Evolutionary conservation across 139 green algal genomes (phyloP), one percentile per base, ranked within the genome.

Genomic region (Volvox africanus): DNA sequence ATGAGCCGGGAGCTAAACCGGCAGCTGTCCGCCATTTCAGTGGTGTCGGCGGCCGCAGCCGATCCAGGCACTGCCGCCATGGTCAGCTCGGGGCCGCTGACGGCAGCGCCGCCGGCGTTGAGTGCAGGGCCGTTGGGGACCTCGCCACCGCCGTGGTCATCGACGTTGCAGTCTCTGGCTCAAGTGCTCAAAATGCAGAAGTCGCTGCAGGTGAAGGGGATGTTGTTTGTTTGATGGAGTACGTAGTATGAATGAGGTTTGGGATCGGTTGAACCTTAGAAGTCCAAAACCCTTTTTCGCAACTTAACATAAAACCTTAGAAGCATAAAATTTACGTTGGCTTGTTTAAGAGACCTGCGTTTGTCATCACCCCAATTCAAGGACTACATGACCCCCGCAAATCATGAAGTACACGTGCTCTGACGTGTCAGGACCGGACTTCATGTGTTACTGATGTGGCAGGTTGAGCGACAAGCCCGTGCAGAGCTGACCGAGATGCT

Each of bases 111-210:
- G 5, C 65, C 65, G 21, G 21, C 2, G 65, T 12, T 16, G 65
- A 73, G 11, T 28, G 21, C 6, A 73, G 21, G 2, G 65, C 21
- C 65, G 21, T 24, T 12, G 65, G 65, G 65, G 44, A 9, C 44
- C 9, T 55, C 44, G 44, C 9, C 9, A 55, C 44, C 44, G 44
- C 44, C 44, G 65, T 73, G 65, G 20, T 79, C 71, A 33, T 35
- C 78, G 36, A 55, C 78, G 78, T 19, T 90, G 1, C 75, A 85
- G 61, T 86, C 75, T 0, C 61, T 90, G 86, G 71, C 75, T 3
- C 86, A 90, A 35, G 86, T 90, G 50, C 24, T 90, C 2, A 90
- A 85, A 50, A 85, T 90, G 75, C 86, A 90, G 75, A 50, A 61
- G 26, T 61, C 76, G 75, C 61, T 90, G 32, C 36, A 89, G 84